Conservation (phyloP, 1,284 basidiomycete genomes). For the Sparassis latifolia region DNA sequence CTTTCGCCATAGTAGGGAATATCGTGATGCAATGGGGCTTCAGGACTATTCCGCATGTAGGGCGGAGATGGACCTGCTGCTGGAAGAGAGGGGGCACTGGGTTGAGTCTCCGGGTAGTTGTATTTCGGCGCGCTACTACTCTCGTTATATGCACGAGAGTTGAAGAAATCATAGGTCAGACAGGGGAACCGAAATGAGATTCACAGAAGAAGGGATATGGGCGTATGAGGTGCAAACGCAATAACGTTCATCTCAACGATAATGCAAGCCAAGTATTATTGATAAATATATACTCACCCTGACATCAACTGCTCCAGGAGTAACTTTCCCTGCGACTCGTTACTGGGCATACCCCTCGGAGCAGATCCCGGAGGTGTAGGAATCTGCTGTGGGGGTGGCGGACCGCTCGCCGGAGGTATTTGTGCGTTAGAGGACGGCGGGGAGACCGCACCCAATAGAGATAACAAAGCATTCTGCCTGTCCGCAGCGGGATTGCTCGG, state of each 20-base stretch:
- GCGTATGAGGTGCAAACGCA: too few relatives aligned
- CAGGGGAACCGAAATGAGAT: not conserved
- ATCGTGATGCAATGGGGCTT: slow-evolving; percentile 21
- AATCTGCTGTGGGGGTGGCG: slow-evolving; percentile 45
- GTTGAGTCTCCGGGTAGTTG: slow-evolving; percentile 48
- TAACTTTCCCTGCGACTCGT: slow-evolving; percentile 64
- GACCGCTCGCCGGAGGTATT: slow-evolving; percentile 22
- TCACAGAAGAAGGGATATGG: too few relatives aligned
- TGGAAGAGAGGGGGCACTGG: slow-evolving; percentile 30
- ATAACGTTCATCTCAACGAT: too few relatives aligned
- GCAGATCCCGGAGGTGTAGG: slow-evolving; percentile 64
- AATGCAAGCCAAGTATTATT: too few relatives aligned
- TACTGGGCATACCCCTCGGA: slow-evolving; percentile 43
- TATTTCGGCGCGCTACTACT: slow-evolving; percentile 45
- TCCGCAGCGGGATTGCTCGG: slow-evolving; percentile 44
- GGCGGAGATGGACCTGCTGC: slow-evolving; percentile 42
- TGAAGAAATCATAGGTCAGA: slow-evolving; percentile 5
- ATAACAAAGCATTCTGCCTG: slow-evolving; percentile 66
- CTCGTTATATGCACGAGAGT: slow-evolving; percentile 6
- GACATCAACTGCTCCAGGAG: slow-evolving; percentile 74
- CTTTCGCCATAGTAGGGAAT: slow-evolving; percentile 33
- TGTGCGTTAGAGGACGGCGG: slow-evolving; percentile 33
- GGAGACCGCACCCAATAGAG: slow-evolving; percentile 46
- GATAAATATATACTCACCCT: slow-evolving; percentile 43
- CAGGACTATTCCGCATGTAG: slow-evolving; percentile 27